phyloP scores from a whole-genome alignment of 1,284 basidiomycete species.

The Farysia itapuensis region DNA sequence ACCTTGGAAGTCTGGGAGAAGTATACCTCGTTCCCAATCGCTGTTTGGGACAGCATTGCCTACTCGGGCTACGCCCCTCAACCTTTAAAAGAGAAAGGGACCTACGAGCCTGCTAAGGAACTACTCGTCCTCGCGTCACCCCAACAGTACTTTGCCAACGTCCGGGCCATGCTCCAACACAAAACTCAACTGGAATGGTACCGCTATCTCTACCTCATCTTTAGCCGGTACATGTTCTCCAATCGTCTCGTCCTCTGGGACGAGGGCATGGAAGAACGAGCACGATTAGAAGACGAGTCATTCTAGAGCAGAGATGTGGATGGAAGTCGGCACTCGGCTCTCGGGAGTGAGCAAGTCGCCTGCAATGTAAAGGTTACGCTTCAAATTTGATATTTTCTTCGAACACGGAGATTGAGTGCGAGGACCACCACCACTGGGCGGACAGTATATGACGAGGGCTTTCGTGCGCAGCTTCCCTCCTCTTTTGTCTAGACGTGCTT shows the following conservation, averaged over 20 bases:
- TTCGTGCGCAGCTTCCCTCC: too few relatives aligned
- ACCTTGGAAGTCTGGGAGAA: conserved; percentile 33
- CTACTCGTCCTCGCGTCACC: conserved; percentile 25
- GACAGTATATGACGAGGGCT: too few relatives aligned
- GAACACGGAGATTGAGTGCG: too few relatives aligned
- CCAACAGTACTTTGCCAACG: conserved; percentile 17
- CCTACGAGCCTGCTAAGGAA: conserved; percentile 11
- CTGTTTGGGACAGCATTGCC: conserved; percentile 25
- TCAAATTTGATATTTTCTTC: too few relatives aligned
- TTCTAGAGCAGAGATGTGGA: too few relatives aligned
- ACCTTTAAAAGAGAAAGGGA: background rate
- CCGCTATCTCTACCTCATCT: conserved; percentile 48
- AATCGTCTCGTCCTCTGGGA: conserved; percentile 26
- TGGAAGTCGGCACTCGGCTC: too few relatives aligned
- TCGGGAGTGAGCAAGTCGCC: too few relatives aligned
- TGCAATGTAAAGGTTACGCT: too few relatives aligned
- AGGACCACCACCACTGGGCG: too few relatives aligned
- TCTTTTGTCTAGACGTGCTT: too few relatives aligned
- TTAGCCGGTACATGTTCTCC: conserved; percentile 49
- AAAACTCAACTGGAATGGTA: conserved; percentile 56
- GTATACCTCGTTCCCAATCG: conserved; percentile 30
- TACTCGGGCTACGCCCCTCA: conserved; percentile 5
- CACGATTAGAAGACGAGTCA: conserved; percentile 1
- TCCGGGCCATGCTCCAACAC: conserved; percentile 51
- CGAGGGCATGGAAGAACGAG: conserved; percentile 6